Evolutionary conservation across 2,329 filamentous ascomycete genomes (phyloP).

Genomic region (Nothophaeocryptopus gaeumannii): DNA sequence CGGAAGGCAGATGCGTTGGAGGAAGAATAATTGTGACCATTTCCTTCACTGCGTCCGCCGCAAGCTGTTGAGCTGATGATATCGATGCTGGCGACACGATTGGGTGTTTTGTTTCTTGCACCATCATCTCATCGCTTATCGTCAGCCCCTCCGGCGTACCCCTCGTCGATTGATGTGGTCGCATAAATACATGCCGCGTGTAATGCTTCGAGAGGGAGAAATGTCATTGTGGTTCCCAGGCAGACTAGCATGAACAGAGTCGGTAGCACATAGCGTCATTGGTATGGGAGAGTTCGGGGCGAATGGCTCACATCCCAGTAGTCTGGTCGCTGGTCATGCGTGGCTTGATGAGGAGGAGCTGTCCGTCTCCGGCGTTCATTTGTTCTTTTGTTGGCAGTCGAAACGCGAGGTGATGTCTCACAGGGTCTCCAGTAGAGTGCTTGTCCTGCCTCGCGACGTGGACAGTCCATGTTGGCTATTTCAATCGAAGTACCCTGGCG

Average conservation of each 20-base stretch:
- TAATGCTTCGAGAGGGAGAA: too few relatives aligned
- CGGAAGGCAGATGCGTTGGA: slow-evolving; percentile 26
- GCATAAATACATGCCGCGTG: too few relatives aligned
- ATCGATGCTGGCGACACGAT: too few relatives aligned
- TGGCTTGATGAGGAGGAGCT: not conserved
- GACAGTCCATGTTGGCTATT: not conserved
- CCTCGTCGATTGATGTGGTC: too few relatives aligned
- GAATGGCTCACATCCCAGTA: not conserved
- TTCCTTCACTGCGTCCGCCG: too few relatives aligned
- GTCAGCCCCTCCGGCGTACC: too few relatives aligned
- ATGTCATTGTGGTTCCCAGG: too few relatives aligned
- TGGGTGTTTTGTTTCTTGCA: too few relatives aligned
- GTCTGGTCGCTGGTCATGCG: not conserved
- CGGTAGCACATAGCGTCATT: not conserved
- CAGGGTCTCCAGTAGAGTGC: slow-evolving; percentile 1
- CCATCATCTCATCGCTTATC: too few relatives aligned
- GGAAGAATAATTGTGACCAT: slow-evolving; percentile 10
- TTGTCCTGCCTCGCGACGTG: not conserved
- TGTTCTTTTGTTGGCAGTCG: not conserved
- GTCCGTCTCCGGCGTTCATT: too few relatives aligned
- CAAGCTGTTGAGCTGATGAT: too few relatives aligned
- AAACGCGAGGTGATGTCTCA: slow-evolving; percentile 1
- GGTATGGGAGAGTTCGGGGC: slow-evolving; percentile 2
- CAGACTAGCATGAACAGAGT: too few relatives aligned
- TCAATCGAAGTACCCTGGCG: not conserved